These are phyloP conservation scores for Plasmodiophora brassicae DNA, from an alignment of 208 protist species.

Conservation along the genomic window DNA sequence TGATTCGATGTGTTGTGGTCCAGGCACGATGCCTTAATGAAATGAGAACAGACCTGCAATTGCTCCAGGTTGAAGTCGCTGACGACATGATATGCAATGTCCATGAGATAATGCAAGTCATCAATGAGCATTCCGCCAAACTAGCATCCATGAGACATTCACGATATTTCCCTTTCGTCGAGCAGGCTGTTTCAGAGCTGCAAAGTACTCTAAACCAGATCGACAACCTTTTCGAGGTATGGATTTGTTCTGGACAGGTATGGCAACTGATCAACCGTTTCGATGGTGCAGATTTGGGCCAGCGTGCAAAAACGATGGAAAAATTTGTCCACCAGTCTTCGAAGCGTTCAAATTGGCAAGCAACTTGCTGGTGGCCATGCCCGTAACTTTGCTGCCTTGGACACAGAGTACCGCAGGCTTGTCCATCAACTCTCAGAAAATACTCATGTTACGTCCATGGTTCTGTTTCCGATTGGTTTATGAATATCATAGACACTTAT, in stretches of 20 bases:
- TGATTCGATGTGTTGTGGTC: neutral
- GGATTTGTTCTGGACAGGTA: no score
- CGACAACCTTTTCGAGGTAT: neutral
- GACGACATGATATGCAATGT: neutral
- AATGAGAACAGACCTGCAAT: neutral
- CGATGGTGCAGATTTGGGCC: neutral
- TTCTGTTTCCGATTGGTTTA: neutral
- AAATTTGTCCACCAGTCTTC: neutral
- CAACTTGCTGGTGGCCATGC: neutral
- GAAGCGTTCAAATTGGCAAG: neutral
- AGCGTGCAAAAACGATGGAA: neutral
- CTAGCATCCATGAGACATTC: neutral
- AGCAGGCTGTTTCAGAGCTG: neutral
- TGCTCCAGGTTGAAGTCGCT: neutral
- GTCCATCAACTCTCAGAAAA: no score
- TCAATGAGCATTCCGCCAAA: neutral
- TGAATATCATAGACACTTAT: neutral
- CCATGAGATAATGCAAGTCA: neutral
- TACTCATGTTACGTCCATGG: no score
- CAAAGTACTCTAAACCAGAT: neutral
- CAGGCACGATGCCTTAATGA: neutral
- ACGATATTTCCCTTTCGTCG: neutral
- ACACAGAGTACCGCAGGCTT: constrained; percentile 10
- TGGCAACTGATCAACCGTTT: neutral
- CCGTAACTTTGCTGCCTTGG: neutral